Base-by-base conservation (phyloP, 164 flowering plant species). In the Vitis rotundifolia region DNA sequence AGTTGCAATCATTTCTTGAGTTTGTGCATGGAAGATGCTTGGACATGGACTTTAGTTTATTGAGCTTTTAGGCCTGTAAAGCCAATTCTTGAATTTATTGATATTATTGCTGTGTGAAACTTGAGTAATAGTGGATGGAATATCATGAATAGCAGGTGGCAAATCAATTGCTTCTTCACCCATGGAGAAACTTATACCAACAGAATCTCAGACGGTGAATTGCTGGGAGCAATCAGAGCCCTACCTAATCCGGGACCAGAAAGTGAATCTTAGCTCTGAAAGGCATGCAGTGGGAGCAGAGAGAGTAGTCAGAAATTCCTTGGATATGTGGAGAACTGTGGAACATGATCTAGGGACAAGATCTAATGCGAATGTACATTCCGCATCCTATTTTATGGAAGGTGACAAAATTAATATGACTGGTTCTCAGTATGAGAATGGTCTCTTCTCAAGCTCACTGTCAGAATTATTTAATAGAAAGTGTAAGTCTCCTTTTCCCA, bases 371-470 rank as follows among this genome's bases (percentile, higher is more conserved):
- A 72, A 71, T 57, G 44, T 15, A 49, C 67, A 55, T 49, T 19
- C 73, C 8, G 26, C 71, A 49, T 68, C 82, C 56, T 57, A 56
- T 61, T 67, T 69, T 67, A 31, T 26, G 9, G 73, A 73, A 55
- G 58, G 63, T 11, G 50, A 67, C 11, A 62, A 63, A 55, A 60
- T 64, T 68, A 79, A 78, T 51, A 67, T 67, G 49, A 76, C 71
- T 59, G 83, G 78, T 51, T 26, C 80, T 56, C 91, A 80, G 61
- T 72, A 82, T 75, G 97, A 90, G 76, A 93, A 81, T 66, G 85
- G 88, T 62, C 89, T 91, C 59, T 91, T 92, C 81, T 91, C 96
- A 9, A 86, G 95, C 67, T 89, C 97, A 18, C 60, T 92, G 66
- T 90, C 96, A n/a, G 92, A 91, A 26, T 55, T 88, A 51, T 88